These are phyloP conservation scores for Akanthomyces uredinophilus DNA, from an alignment of 2,329 filamentous ascomycete genomes.

Conservation along the genomic window DNA sequence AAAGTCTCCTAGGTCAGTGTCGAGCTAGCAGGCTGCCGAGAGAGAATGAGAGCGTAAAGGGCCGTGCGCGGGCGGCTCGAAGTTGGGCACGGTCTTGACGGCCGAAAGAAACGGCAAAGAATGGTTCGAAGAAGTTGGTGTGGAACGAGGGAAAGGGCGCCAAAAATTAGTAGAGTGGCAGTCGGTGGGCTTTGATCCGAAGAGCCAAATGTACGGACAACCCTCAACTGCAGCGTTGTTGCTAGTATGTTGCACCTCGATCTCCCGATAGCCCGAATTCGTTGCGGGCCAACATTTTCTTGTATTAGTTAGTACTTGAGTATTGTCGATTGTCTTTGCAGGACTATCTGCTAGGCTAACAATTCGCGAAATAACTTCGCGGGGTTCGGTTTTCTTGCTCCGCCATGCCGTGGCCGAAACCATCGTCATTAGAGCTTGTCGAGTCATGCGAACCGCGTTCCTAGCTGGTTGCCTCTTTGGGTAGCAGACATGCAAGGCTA, in stretches of 20 bases:
- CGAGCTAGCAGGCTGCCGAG: neutral
- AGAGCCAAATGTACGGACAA: neutral
- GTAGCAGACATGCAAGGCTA: neutral
- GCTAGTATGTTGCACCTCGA: neutral
- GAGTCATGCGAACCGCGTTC: neutral
- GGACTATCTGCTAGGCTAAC: too few relatives aligned
- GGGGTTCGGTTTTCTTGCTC: neutral
- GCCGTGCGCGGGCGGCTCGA: constrained; percentile 4
- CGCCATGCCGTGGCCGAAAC: neutral
- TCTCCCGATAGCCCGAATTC: constrained; percentile 5
- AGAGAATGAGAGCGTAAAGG: neutral
- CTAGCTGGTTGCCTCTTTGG: constrained; percentile 1
- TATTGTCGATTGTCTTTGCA: neutral
- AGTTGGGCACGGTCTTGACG: constrained; percentile 6
- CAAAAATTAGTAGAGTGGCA: neutral
- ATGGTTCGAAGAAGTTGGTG: neutral
- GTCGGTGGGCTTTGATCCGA: neutral
- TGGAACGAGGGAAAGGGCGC: neutral
- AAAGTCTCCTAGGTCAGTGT: neutral
- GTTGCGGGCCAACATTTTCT: neutral
- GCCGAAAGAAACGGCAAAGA: neutral
- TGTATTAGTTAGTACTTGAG: too few relatives aligned
- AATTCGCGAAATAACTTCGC: neutral
- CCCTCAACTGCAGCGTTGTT: neutral
- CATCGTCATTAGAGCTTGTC: neutral